These are phyloP conservation scores for Tolypocladium ovalisporum DNA, from an alignment of 2,329 filamentous ascomycete species.

Conservation along the genomic window DNA sequence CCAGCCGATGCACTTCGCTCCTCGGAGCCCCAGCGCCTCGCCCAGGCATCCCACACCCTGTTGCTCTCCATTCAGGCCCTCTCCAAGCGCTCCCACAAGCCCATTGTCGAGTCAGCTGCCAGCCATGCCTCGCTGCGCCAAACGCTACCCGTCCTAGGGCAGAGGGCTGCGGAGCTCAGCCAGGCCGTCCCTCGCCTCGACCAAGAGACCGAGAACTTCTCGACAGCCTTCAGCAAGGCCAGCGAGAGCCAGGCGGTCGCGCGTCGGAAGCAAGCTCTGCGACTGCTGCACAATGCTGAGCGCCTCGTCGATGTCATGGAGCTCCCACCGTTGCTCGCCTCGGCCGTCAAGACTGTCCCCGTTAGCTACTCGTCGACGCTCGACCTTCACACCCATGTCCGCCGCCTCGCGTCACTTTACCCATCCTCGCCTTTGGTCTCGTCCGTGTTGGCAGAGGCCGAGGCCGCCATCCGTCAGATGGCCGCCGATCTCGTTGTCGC, in stretches of 20 bases:
- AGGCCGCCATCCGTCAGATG: conserved; percentile 81
- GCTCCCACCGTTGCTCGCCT: conserved; percentile 73
- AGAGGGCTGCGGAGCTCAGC: conserved; percentile 55
- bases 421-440: conserved; percentile 65
- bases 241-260: conserved; percentile 60
- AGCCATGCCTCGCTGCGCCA: conserved; percentile 62
- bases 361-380: conserved; percentile 81
- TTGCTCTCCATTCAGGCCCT: conserved; percentile 77
- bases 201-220: conserved; percentile 66
- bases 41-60: conserved; percentile 69
- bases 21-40: conserved; percentile 68
- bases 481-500: conserved; percentile 71
- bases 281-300: conserved; percentile 79
- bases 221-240: conserved; percentile 68
- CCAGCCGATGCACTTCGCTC: conserved; percentile 61
- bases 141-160: conserved; percentile 60
- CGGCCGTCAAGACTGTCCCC: conserved; percentile 55
- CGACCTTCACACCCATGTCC: conserved; percentile 89
- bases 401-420: conserved; percentile 72
- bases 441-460: conserved; percentile 65
- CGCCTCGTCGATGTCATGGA: conserved; percentile 85
- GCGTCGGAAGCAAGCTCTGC: conserved; percentile 65
- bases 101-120: conserved; percentile 70
- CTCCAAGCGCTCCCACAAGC: conserved; percentile 79
- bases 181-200: conserved; percentile 70